These are phyloP conservation scores for Phellopilus nigrolimitatus DNA, from an alignment of 1,284 basidiomycete genomes.

Conservation along the genomic window DNA sequence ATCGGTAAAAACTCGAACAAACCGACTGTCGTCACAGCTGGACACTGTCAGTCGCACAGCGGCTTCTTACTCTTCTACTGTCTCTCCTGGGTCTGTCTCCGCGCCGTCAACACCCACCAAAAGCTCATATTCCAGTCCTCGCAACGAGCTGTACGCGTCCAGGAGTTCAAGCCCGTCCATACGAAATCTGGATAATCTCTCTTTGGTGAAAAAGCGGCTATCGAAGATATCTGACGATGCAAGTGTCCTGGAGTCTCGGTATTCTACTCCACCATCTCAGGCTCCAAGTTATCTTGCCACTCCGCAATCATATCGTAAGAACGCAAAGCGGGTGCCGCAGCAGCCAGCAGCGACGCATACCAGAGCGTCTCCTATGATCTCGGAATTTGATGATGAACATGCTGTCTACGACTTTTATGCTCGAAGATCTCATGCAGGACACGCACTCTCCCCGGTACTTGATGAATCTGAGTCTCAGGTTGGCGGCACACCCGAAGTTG, in stretches of 20 bases:
- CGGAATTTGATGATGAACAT: conserved; percentile 7
- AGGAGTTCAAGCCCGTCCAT: conserved; percentile 45
- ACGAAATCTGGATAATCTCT: conserved; percentile 42
- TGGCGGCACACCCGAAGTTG: conserved; percentile 2
- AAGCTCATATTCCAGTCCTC: conserved; percentile 23
- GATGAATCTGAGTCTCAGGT: conserved; percentile 7
- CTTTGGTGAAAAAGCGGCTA: conserved; percentile 48
- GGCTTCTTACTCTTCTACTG: not conserved
- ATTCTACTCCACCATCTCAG: conserved; percentile 1
- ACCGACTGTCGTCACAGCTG: not conserved
- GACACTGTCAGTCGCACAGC: not conserved
- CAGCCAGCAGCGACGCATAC: not conserved
- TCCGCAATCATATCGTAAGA: conserved; percentile 4
- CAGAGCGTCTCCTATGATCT: not conserved
- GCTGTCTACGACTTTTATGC: conserved; percentile 18
- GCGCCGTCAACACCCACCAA: conserved; percentile 21
- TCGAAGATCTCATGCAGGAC: not conserved
- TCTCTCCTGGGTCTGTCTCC: not conserved
- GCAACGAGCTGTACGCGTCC: conserved; percentile 25
- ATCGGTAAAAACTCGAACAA: not conserved
- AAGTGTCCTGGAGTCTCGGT: conserved; percentile 8
- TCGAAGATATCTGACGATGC: conserved; percentile 27
- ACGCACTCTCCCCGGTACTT: conserved; percentile 6
- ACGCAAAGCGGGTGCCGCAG: not conserved
- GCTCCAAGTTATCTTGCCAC: conserved; percentile 7